Evolutionary conservation across 2,329 filamentous ascomycete genomes (phyloP).

Genomic region (Fusarium palustre): DNA sequence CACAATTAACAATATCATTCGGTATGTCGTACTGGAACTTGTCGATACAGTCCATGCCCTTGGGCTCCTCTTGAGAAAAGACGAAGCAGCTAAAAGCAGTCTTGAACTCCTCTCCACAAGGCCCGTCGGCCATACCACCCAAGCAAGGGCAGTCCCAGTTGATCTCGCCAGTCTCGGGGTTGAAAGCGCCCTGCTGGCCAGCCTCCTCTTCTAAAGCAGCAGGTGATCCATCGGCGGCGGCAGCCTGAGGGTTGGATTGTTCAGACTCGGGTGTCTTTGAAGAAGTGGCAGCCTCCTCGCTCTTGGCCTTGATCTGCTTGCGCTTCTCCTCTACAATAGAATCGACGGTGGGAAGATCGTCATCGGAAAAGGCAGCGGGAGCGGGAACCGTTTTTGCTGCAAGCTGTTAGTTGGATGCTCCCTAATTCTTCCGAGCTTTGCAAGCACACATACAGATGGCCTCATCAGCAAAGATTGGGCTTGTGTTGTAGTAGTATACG

Average conservation of each 20-base stretch:
- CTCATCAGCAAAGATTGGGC: slow-evolving; percentile 86
- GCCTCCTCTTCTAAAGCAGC: slow-evolving; percentile 81
- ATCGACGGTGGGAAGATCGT: slow-evolving; percentile 73
- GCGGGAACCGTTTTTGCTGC: slow-evolving; percentile 52
- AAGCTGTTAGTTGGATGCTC: slow-evolving; percentile 20
- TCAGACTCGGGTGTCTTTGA: slow-evolving; percentile 43
- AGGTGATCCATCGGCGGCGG: slow-evolving; percentile 54
- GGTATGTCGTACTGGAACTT: slow-evolving; percentile 84
- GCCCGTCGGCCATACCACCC: slow-evolving; percentile 95
- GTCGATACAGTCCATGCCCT: slow-evolving; percentile 97
- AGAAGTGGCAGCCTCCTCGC: slow-evolving; percentile 41
- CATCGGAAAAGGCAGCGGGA: slow-evolving; percentile 66
- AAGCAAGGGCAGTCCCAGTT: slow-evolving; percentile 99
- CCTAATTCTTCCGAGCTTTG: not conserved
- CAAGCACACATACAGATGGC: slow-evolving; percentile 71
- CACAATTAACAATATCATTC: not conserved
- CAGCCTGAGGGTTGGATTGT: slow-evolving; percentile 46
- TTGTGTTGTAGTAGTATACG: slow-evolving; percentile 96
- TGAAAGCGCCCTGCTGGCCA: slow-evolving; percentile 90
- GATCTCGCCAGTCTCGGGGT: slow-evolving; percentile 98
- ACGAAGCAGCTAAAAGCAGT: slow-evolving; percentile 98
- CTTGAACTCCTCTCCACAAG: slow-evolving; percentile 95
- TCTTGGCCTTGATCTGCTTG: slow-evolving; percentile 56
- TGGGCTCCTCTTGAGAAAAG: slow-evolving; percentile 92
- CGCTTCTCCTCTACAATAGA: slow-evolving; percentile 74